A percentile compares a stretch with the other conserved stretches of the same genome.
Conservation (phyloP, 148 eudicot genomes). For the Nepenthes gracilis region DNA sequence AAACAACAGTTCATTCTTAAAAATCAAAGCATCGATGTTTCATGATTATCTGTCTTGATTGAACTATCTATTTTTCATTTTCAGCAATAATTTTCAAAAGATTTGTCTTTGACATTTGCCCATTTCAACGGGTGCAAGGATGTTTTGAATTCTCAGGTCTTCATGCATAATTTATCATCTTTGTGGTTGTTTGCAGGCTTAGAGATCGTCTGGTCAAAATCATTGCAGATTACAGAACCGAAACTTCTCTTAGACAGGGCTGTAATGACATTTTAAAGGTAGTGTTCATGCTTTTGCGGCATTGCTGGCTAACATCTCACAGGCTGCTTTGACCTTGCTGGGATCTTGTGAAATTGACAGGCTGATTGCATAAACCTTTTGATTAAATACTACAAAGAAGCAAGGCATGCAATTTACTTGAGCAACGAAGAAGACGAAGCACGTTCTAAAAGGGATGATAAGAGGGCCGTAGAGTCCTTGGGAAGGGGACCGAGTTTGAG, state of each 20-base stretch:
- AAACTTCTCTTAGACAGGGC: conserved; percentile 95
- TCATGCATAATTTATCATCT: too few species aligned
- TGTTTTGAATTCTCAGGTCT: too few species aligned
- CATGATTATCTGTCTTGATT: too few species aligned
- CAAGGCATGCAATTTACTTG: conserved; percentile 63
- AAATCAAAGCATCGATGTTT: too few species aligned
- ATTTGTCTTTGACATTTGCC: too few species aligned
- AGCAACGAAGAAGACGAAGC: conserved; percentile 68
- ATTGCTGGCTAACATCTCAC: conserved; percentile 4
- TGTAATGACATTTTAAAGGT: conserved; percentile 95
- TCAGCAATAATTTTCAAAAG: too few species aligned
- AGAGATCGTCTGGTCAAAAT: conserved; percentile 94
- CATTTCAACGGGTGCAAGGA: too few species aligned
- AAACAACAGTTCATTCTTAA: too few species aligned
- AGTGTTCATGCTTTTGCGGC: conserved; percentile 2
- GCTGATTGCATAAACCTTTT: conserved; percentile 74
- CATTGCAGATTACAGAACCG: conserved; percentile 87
- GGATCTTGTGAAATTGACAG: conserved; percentile 22
- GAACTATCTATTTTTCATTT: too few species aligned
- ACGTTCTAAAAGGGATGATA: conserved; percentile 53
- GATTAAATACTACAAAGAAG: conserved; percentile 88
- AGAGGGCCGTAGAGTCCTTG: conserved; percentile 19
- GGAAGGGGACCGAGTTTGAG: conserved; percentile 40
- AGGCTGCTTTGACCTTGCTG: neutral
- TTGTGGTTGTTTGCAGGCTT: conserved; percentile 32